phyloP scores from a whole-genome alignment of 1,284 basidiomycete species.

The Ceratobasidium sp. region DNA sequence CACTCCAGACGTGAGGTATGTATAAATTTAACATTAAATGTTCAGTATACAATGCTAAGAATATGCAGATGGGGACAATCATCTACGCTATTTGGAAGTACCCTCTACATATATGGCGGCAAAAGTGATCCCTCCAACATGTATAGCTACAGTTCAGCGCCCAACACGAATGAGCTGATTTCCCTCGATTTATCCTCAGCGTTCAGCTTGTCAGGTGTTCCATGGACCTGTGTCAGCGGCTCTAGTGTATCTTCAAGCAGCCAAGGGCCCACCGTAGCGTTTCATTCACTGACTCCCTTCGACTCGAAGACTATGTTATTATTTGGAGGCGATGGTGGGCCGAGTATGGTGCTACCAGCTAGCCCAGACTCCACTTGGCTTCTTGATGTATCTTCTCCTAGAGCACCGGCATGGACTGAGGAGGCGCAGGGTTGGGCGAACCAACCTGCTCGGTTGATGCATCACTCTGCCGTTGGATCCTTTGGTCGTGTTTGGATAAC shows the following conservation, averaged over 20 bases:
- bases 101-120: conserved; percentile 79
- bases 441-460: conserved; percentile 77
- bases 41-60: background rate
- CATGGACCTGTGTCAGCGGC: conserved; percentile 69
- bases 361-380: conserved; percentile 71
- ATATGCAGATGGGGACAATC: conserved; percentile 82
- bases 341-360: conserved; percentile 64
- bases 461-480: conserved; percentile 66
- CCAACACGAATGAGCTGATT: conserved; percentile 74
- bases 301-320: conserved; percentile 65
- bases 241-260: conserved; percentile 58
- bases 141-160: conserved; percentile 78
- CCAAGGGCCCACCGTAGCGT: conserved; percentile 73
- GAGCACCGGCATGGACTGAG: conserved; percentile 61
- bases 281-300: conserved; percentile 79
- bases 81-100: conserved; percentile 66
- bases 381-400: conserved; percentile 57
- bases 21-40: background rate
- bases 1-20: conserved; percentile 17
- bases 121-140: conserved; percentile 74
- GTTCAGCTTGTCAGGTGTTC: conserved; percentile 69
- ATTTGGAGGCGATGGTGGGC: conserved; percentile 79
- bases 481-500: conserved; percentile 68
- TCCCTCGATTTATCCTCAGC: conserved; percentile 69
- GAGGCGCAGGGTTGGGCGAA: conserved; percentile 66